These are phyloP conservation scores for Pterulicium gracile DNA, from an alignment of 1,284 basidiomycete species.

Conservation along the genomic window DNA sequence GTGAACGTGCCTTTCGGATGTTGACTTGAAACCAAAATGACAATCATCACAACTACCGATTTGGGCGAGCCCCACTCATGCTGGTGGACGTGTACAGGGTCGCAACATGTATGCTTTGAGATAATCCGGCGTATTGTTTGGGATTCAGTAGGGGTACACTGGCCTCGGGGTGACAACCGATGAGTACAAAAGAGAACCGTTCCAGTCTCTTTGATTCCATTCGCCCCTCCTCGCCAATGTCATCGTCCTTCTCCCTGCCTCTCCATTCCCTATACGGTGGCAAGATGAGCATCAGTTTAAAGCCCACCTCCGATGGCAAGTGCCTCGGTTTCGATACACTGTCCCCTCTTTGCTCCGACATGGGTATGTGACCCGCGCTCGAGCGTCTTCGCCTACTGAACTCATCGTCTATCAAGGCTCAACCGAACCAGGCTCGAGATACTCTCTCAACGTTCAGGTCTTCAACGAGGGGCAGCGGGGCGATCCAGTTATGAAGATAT, in stretches of 20 bases:
- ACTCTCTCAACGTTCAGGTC: not conserved
- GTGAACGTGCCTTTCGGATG: too few relatives aligned
- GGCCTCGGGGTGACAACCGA: too few relatives aligned
- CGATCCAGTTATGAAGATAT: not conserved
- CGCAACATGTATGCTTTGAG: too few relatives aligned
- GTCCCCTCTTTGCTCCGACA: not conserved
- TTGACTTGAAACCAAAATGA: too few relatives aligned
- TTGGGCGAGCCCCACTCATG: too few relatives aligned
- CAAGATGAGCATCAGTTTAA: not conserved
- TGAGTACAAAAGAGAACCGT: too few relatives aligned
- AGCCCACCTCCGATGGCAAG: not conserved
- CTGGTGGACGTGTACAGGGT: too few relatives aligned
- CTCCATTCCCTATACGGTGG: not conserved
- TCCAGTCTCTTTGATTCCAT: too few relatives aligned
- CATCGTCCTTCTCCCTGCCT: constrained; percentile 1
- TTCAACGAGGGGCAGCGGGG: not conserved
- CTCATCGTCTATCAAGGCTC: not conserved
- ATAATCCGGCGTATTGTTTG: too few relatives aligned
- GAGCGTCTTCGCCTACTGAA: not conserved
- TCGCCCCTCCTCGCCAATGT: not conserved
- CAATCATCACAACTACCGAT: too few relatives aligned
- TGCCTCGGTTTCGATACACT: not conserved
- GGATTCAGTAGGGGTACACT: too few relatives aligned
- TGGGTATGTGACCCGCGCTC: not conserved
- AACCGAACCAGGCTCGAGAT: not conserved